Percentiles rank a stretch among this genome's conserved stretches.
Conservation (phyloP, 2,329 filamentous ascomycete species). For the Aspergillus viridinutans region DNA sequence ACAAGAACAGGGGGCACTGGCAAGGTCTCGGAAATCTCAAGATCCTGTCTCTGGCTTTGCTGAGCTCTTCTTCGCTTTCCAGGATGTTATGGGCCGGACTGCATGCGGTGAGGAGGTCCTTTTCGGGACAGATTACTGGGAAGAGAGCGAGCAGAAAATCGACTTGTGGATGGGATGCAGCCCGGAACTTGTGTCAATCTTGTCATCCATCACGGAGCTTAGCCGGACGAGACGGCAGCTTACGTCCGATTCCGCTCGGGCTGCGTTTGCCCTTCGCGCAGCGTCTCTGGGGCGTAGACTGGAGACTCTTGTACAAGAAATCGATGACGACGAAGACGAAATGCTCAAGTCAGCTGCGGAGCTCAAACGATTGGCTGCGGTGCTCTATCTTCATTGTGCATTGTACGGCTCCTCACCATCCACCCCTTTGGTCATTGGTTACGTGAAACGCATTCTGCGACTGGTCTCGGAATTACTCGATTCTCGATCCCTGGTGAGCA, state of each 20-base stretch:
- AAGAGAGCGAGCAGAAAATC: conserved; percentile 33
- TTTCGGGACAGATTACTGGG: conserved; percentile 49
- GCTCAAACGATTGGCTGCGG: conserved; percentile 42
- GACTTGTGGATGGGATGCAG: conserved; percentile 49
- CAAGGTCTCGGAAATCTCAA: conserved; percentile 7
- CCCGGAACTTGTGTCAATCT: conserved; percentile 43
- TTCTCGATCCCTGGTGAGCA: conserved; percentile 28
- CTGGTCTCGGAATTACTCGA: conserved; percentile 32
- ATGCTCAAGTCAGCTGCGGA: conserved; percentile 37
- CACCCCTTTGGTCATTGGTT: conserved; percentile 30
- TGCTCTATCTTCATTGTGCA: conserved; percentile 46
- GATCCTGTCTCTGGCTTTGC: conserved; percentile 34
- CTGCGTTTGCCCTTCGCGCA: conserved; percentile 28
- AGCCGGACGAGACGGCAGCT: conserved; percentile 33
- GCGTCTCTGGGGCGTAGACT: conserved; percentile 33
- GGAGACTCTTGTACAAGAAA: conserved; percentile 30
- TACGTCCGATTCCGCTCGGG: conserved; percentile 19
- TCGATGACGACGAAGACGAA: conserved; percentile 28
- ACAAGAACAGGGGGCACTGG: conserved; percentile 15
- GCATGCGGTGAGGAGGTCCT: conserved; percentile 47
- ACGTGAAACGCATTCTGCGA: conserved; percentile 34
- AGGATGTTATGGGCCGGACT: conserved; percentile 50
- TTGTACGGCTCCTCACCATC: conserved; percentile 42
- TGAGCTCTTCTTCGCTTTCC: conserved; percentile 50
- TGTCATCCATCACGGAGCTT: conserved; percentile 47